These are phyloP conservation scores for Aureobasidium sp. DNA, from an alignment of 2,329 filamentous ascomycete genomes.

Conservation along the genomic window DNA sequence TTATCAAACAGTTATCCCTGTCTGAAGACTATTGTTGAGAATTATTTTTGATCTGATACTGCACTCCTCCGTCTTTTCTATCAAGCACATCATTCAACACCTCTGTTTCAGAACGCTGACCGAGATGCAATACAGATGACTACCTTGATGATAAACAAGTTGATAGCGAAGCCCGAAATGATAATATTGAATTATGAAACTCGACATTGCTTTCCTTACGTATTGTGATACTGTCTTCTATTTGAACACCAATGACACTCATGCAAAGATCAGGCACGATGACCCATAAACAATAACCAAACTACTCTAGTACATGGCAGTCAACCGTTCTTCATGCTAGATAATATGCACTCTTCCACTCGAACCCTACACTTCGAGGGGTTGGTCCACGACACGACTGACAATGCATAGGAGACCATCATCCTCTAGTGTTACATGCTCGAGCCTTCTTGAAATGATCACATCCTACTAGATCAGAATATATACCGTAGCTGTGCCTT, in stretches of 20 bases:
- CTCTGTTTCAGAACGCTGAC: not conserved
- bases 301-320: no score
- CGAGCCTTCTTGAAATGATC: no score
- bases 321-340: no score
- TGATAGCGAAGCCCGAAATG: not conserved
- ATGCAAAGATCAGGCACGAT: no score
- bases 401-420: no score
- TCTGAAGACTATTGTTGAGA: conserved; percentile 92
- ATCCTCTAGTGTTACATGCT: no score
- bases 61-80: not conserved
- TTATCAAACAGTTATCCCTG: conserved; percentile 94
- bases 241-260: not conserved
- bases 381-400: no score
- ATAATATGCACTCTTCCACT: no score
- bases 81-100: not conserved
- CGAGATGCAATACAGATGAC: not conserved
- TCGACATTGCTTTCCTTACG: not conserved
- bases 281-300: no score
- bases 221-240: not conserved
- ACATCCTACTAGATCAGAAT: no score
- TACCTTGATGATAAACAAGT: not conserved
- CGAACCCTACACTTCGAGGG: no score
- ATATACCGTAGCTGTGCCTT: no score
- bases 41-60: conserved; percentile 70
- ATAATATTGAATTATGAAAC: not conserved